Percentiles rank a stretch among this genome's conserved stretches.
phyloP scores from a whole-genome alignment of 2,329 filamentous ascomycete species.

The Neonectria faginata region DNA sequence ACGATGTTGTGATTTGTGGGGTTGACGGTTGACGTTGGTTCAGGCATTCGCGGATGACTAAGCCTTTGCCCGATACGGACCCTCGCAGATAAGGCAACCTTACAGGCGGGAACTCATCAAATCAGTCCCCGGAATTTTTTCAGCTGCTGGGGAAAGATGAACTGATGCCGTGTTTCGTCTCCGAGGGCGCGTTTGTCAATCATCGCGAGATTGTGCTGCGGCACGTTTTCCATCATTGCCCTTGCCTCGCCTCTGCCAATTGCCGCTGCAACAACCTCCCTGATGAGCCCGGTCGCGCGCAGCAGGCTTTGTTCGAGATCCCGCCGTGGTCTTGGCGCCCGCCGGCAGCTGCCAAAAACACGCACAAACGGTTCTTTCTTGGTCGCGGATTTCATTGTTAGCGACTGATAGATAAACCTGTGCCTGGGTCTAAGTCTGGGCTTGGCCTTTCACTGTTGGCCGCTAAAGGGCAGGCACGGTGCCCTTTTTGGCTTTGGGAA shows the following conservation, averaged over 20 bases:
- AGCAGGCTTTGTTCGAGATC: background rate
- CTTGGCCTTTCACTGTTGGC: background rate
- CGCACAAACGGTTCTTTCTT: conserved; percentile 2
- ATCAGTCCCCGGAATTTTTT: conserved; percentile 29
- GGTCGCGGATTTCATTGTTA: background rate
- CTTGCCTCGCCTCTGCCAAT: background rate
- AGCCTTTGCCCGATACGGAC: conserved; percentile 15
- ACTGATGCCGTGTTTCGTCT: conserved; percentile 23
- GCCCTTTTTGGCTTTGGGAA: background rate
- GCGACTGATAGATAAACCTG: background rate
- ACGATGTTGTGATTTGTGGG: conserved; percentile 12
- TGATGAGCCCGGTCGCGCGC: conserved; percentile 1
- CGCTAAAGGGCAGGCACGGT: background rate
- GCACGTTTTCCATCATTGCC: conserved; percentile 7
- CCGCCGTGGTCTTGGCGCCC: background rate
- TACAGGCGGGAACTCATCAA: conserved; percentile 24
- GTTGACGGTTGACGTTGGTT: conserved; percentile 4
- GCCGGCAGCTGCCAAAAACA: background rate
- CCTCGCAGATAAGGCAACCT: conserved; percentile 12
- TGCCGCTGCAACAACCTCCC: background rate
- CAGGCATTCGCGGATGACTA: conserved; percentile 23
- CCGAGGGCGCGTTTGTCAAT: conserved; percentile 15
- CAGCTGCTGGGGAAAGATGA: conserved; percentile 22
- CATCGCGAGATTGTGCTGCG: conserved; percentile 2
- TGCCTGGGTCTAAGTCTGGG: too few species aligned